Percentiles rank a stretch among this genome's conserved stretches.
phyloP scores from a whole-genome alignment of 2,329 filamentous ascomycete species.

The Penicillium sp. region DNA sequence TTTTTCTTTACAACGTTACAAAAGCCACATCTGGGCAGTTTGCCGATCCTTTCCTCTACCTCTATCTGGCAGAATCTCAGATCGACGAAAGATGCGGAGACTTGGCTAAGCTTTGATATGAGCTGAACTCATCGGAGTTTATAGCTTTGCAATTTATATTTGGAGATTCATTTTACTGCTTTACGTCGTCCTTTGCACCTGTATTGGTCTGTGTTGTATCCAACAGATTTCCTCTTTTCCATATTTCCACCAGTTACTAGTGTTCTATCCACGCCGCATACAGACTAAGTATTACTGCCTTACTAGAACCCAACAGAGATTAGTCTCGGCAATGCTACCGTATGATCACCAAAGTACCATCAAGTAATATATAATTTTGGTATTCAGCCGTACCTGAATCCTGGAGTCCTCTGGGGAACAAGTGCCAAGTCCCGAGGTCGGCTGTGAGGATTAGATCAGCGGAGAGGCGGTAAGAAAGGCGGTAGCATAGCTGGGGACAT shows the following conservation, averaged over 20 bases:
- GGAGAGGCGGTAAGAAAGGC: conserved; percentile 9
- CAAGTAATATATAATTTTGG: background rate
- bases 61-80: conserved; percentile 5
- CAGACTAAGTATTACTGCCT: background rate
- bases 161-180: background rate
- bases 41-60: conserved; percentile 13
- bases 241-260: background rate
- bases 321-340: background rate
- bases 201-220: background rate
- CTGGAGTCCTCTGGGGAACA: background rate
- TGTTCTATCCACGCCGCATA: background rate
- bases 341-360: background rate
- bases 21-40: conserved; percentile 6
- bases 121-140: background rate
- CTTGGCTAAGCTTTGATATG: background rate
- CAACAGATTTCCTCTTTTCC: background rate
- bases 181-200: no score
- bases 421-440: background rate
- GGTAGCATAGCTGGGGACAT: background rate
- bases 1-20: background rate
- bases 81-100: conserved; percentile 5
- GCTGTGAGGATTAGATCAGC: background rate
- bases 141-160: background rate
- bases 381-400: background rate
- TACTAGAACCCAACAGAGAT: background rate